phyloP scores from a whole-genome alignment of 768 basidiomycete genomes.

The Amanita brunnescens region DNA sequence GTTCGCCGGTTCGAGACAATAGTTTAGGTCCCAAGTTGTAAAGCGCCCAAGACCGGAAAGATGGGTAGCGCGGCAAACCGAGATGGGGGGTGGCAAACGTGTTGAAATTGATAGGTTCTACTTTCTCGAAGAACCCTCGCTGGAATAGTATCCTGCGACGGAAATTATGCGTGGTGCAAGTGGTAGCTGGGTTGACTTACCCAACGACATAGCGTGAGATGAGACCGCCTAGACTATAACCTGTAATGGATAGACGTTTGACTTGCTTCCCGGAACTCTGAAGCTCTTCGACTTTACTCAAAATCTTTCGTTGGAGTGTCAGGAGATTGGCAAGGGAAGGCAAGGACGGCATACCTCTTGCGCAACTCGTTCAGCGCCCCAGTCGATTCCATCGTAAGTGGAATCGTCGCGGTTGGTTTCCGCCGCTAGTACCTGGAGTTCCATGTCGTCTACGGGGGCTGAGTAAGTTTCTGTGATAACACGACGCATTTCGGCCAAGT shows the following conservation, averaged over 20 bases:
- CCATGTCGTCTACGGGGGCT: slow-evolving; percentile 24
- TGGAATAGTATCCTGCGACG: slow-evolving; percentile 49
- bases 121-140: slow-evolving; percentile 59
- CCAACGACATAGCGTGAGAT: slow-evolving; percentile 7
- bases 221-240: slow-evolving; percentile 78
- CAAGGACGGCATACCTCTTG: slow-evolving; percentile 47
- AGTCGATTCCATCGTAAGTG: slow-evolving; percentile 81
- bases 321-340: neutral
- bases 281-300: slow-evolving; percentile 44
- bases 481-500: slow-evolving; percentile 52
- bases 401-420: slow-evolving; percentile 56
- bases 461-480: slow-evolving; percentile 39
- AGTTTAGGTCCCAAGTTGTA: slow-evolving; percentile 56
- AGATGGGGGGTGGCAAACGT: slow-evolving; percentile 81
- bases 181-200: slow-evolving; percentile 50
- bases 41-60: slow-evolving; percentile 45
- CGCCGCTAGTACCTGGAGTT: slow-evolving; percentile 55
- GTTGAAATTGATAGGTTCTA: slow-evolving; percentile 72
- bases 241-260: slow-evolving; percentile 62
- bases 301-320: slow-evolving; percentile 32
- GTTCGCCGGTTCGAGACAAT: slow-evolving; percentile 72
- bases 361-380: slow-evolving; percentile 74
- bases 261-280: slow-evolving; percentile 48
- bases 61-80: slow-evolving; percentile 59
- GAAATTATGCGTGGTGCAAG: slow-evolving; percentile 16